Base-by-base conservation (phyloP, 148 eudicot species). In the Nepenthes gracilis region DNA sequence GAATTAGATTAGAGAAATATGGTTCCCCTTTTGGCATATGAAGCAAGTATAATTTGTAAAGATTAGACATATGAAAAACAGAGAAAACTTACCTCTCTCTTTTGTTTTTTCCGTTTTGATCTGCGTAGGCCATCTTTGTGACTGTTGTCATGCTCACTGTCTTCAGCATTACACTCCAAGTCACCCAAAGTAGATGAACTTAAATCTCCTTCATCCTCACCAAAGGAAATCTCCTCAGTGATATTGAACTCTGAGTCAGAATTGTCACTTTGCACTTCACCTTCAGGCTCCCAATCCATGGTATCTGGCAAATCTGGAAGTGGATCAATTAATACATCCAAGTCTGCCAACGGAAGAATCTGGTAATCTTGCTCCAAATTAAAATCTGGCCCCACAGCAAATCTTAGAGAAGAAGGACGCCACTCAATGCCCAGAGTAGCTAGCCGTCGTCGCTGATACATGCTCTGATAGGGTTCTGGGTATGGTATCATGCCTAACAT, bases 231-330 rank as follows among this genome's bases (percentile, higher is more conserved):
- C 52, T 82, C 87, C 63, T 88, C 95, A 2, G 95, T 72, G 14
- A 83, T 72, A 68, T 84, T 78, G 71, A 80, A 93, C 71, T 93
- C 99, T 57, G 99, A 84, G 75, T 89, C 99, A n/a, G 80, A 70
- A 75, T 86, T 96, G 54, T 93, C 96, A 83, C 84, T 88, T 58
- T 72, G 83, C 55, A 86, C 72, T 80, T 84, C 95, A 61, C 63
- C 66, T 72, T 86, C 96, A 34, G 95, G 96, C 70, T 83, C 97
- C 96, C 96, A 88, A 32, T 88, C 95, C 89, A 86, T 89, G 70
- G 72, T 85, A 73, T 92, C 94, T 32, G 80, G 67, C 67, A 84
- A 80, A 71, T 79, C 89, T 10, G 96, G 99, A 48, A 86, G 70
- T 47, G 96, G 89, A 76, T 81, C 95, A 40, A 88, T 66, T 62